Evolutionary conservation across 23 red algal species (phyloP).

Genomic region (Rhodosorus marinus): DNA sequence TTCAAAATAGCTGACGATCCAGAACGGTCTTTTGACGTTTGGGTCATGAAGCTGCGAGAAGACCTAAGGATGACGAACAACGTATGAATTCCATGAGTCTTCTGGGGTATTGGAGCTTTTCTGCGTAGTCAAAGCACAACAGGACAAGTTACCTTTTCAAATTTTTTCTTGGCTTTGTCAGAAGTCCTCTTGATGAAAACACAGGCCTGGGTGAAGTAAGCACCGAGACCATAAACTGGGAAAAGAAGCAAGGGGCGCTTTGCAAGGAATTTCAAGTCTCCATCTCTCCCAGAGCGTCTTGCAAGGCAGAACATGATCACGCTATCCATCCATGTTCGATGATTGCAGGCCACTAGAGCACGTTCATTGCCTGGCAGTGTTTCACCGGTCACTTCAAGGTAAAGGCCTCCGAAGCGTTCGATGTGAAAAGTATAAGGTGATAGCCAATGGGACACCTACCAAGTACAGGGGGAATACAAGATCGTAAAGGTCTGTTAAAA

Average conservation of each 20-base stretch:
- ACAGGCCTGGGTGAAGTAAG: conserved; percentile 50
- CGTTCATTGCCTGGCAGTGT: conserved; percentile 27
- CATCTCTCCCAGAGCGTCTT: conserved; percentile 47
- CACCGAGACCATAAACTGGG: conserved; percentile 77
- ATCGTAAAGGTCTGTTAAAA: no score
- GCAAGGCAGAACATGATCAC: conserved; percentile 68
- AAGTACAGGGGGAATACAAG: no score
- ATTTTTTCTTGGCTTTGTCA: conserved; percentile 18
- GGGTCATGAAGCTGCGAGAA: conserved; percentile 54
- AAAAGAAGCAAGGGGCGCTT: conserved; percentile 62
- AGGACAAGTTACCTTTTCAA: conserved; percentile 15
- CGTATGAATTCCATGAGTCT: no score
- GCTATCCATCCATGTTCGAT: conserved; percentile 79
- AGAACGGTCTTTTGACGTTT: conserved; percentile 31
- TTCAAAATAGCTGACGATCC: conserved; percentile 73
- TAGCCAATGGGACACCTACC: no score
- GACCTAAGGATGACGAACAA: no score
- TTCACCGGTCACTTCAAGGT: conserved; percentile 63
- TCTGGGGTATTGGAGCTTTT: no score
- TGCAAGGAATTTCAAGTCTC: conserved; percentile 90
- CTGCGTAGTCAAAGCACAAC: no score
- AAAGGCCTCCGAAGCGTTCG: conserved; percentile 56
- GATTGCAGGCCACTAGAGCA: conserved; percentile 67
- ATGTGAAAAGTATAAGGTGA: conserved; percentile 53
- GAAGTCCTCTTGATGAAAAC: conserved; percentile 70